Conservation (phyloP, 106 monocot species). For the Hemerocallis citrina region DNA sequence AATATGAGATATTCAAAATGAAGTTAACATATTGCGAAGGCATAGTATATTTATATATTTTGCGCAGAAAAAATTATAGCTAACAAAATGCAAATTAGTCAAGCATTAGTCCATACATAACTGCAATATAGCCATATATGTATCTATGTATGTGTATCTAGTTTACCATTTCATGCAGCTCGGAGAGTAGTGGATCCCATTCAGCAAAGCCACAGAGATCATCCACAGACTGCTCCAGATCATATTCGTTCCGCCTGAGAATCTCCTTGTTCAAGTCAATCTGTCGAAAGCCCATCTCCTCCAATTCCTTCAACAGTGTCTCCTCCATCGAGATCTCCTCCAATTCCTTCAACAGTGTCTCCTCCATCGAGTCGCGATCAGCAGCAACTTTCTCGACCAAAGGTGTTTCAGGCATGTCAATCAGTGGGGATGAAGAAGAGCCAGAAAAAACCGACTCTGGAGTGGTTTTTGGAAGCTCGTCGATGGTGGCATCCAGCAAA, state of each 20-base stretch:
- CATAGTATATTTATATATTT: too few species aligned
- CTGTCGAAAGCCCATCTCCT: slow-evolving; percentile 84
- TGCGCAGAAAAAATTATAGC: background rate
- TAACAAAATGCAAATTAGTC: too few species aligned
- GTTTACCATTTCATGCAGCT: slow-evolving; percentile 74
- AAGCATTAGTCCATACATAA: too few species aligned
- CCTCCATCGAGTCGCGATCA: slow-evolving; percentile 10
- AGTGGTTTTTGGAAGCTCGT: slow-evolving; percentile 2
- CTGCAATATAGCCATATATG: too few species aligned
- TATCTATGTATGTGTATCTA: too few species aligned
- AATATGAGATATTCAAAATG: too few species aligned
- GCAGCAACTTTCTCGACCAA: too few species aligned
- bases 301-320: slow-evolving; percentile 56
- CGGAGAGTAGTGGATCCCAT: slow-evolving; percentile 79
- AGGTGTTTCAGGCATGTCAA: too few species aligned
- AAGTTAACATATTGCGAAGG: too few species aligned
- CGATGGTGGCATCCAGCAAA: background rate
- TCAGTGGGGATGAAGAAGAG: too few species aligned
- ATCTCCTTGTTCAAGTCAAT: slow-evolving; percentile 80
- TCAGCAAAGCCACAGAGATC: slow-evolving; percentile 69
- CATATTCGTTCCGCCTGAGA: slow-evolving; percentile 66
- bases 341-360: too few species aligned
- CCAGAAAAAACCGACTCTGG: too few species aligned
- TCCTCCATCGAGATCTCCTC: slow-evolving; percentile 41
- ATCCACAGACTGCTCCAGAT: slow-evolving; percentile 64